Conservation (phyloP, 352 stramenopile species). For the Blastocystis sp. region DNA sequence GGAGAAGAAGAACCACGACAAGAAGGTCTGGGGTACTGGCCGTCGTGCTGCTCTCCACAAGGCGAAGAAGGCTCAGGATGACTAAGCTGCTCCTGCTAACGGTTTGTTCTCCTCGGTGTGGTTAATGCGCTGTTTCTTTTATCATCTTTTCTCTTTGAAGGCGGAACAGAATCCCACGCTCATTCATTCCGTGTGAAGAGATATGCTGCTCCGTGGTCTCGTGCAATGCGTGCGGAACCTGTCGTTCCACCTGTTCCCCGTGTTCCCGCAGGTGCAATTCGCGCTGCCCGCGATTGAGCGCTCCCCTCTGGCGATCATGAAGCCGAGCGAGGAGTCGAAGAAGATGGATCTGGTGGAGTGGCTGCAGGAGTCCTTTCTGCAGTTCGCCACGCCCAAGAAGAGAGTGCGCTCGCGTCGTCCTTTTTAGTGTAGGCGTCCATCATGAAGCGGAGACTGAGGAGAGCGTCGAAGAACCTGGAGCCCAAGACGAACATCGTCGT, state of each 20-base stretch:
- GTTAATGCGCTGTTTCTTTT: constrained; percentile 13
- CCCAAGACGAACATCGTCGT: constrained; percentile 59
- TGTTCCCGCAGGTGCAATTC: constrained; percentile 56
- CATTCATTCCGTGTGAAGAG: neutral
- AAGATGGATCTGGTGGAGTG: constrained; percentile 32
- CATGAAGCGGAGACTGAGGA: constrained; percentile 15
- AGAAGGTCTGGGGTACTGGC: constrained; percentile 68
- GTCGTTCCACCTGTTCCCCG: constrained; percentile 39
- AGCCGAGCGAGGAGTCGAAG: neutral
- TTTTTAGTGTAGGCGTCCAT: constrained; percentile 26
- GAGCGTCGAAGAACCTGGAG: constrained; percentile 54
- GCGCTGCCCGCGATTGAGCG: constrained; percentile 13
- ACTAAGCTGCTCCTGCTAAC: constrained; percentile 15
- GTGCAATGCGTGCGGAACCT: constrained; percentile 14
- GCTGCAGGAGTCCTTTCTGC: constrained; percentile 42
- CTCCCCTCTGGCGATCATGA: constrained; percentile 30
- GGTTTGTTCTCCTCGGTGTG: constrained; percentile 43
- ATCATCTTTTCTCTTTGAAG: constrained; percentile 1
- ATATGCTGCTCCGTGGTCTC: constrained; percentile 36
- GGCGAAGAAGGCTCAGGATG: constrained; percentile 66
- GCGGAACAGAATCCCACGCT: neutral
- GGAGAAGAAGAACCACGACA: constrained; percentile 69
- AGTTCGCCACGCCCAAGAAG: constrained; percentile 63
- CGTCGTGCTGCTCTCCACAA: constrained; percentile 68
- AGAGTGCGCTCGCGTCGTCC: constrained; percentile 16